Conservation (phyloP, 2,329 filamentous ascomycete species). For the Aspergillus felis region DNA sequence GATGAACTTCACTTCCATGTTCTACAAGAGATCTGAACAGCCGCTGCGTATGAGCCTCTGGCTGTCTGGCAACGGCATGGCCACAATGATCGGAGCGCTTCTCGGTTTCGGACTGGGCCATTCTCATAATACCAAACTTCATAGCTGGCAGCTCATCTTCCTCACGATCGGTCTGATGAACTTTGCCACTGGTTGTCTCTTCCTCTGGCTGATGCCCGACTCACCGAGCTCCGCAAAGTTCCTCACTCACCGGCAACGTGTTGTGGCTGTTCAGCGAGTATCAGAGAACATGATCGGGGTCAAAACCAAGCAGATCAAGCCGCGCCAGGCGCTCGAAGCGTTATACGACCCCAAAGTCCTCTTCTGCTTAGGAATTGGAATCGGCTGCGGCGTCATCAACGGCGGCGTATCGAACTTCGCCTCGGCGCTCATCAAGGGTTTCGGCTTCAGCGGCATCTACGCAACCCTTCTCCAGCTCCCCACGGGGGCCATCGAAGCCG, state of each 20-base stretch:
- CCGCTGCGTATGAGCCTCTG: conserved; percentile 33
- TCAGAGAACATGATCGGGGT: conserved; percentile 42
- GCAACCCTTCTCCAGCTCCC: conserved; percentile 34
- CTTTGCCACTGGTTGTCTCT: conserved; percentile 38
- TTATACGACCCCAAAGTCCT: conserved; percentile 37
- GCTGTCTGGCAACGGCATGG: conserved; percentile 36
- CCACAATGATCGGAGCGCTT: conserved; percentile 36
- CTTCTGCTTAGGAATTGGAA: conserved; percentile 39
- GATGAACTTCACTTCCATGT: conserved; percentile 37
- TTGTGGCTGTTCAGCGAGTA: conserved; percentile 40
- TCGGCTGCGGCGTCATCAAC: conserved; percentile 47
- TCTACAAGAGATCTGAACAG: conserved; percentile 37
- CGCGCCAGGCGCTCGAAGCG: conserved; percentile 37
- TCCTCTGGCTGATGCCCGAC: conserved; percentile 36
- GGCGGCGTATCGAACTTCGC: conserved; percentile 50
- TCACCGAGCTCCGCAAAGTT: conserved; percentile 37
- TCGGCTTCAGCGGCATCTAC: conserved; percentile 29
- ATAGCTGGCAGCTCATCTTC: conserved; percentile 41
- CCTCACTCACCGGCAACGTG: conserved; percentile 35
- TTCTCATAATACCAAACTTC: conserved; percentile 21
- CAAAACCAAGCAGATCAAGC: conserved; percentile 34
- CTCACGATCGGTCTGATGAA: conserved; percentile 42
- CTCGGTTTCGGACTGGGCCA: conserved; percentile 35
- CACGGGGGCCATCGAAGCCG: conserved; percentile 31
- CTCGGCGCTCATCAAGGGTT: conserved; percentile 45